Evolutionary conservation across 352 stramenopile genomes (phyloP), one percentile per base, ranked within the genome.

Genomic region (Aphanomyces cochlioides): DNA sequence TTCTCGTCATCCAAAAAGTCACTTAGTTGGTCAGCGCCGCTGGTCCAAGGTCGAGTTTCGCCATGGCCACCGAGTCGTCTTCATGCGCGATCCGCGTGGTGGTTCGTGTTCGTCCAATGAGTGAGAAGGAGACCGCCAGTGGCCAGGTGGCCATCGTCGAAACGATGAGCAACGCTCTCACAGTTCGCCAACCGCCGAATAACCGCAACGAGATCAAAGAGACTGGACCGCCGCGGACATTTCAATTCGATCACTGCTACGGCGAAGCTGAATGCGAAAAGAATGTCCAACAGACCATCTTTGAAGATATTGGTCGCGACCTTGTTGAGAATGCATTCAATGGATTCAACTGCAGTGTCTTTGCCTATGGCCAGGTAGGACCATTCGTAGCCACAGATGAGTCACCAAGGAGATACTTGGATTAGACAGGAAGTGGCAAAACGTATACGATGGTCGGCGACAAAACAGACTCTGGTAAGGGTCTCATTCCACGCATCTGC

Each of bases 391-490:
- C 45, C 15, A 19, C 5, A 34, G 3, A 39, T 8, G n/a, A 73
- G 38, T 13, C 4, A 4, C 71, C 64, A 10, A 15, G 7, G 64
- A 12, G 45, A 21, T 8, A 7, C 7, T 69, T 57, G 5, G n/a
- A 6, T 7, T 41, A 94, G 74, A 94, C 87, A 0, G 87, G 87
- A 0, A 90, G 81, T 36, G 87, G 87, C 13, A 92, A 94, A 67
- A 94, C 87, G 1, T 85, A 94, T 68, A 94, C 85, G 3, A 93
- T 94, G 87, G 80, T 93, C 7, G 87, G 87, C 17, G 82, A 91
- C 60, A 86, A 92, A 68, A 79, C 68, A 10, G 75, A 56, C 6
- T 43, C 61, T 13, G 83, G 83, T 12, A 92, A 92, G 61, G 85
- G 87, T 0, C 73, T 94, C 47, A 92, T 94, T 39, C 87, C 87